Base-by-base conservation (phyloP, 441 rosid species). In the Pelargonium cotyledonis region DNA sequence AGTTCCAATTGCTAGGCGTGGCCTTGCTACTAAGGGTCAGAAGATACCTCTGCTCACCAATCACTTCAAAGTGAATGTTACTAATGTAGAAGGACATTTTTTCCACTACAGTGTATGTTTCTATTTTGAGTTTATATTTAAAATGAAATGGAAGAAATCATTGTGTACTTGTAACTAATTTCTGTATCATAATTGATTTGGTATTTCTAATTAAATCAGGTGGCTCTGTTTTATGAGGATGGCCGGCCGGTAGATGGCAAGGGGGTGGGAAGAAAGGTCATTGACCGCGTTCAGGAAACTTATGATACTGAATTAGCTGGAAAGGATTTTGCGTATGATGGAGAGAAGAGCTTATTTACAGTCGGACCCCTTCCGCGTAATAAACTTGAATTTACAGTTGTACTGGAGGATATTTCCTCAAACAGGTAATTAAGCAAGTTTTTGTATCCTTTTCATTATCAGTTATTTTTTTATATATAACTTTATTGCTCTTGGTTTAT, bases 301-400 rank as follows among this genome's bases (percentile, higher is more conserved):
- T 86, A 86, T 53, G 72, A 68, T 44, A 35, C 78, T 14, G 88
- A 84, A 75, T 66, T 86, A 14, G 81, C 70, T 19, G 85, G 84
- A 26, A 86, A 86, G 68, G 77, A 85, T 1, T 83, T 86, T 65
- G 91, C 91, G 5, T 86, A 86, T 51, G 88, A 86, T 14, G 91
- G 91, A 2, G 91, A 85, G 61, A 85, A 86, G 65, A 86, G 88
- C 51, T 67, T 86, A 68, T 86, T 86, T 61, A 85, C 88, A 4
- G 70, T 80, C 66, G 88, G 91, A 18, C 60, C 86, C 5, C 87
- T 86, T 8, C 86, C 88, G 1, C 77, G 73, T 21, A 85, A 84
- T 75, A 86, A 86, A 65, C 83, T 78, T 0, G 85, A 84, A 72
- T 86, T 86, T 71, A 78, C 74, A 21, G 85, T 85, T 23, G 83